Base-by-base conservation (phyloP, 2,329 filamentous ascomycete species). In the Paraphoma chrysanthemicola region DNA sequence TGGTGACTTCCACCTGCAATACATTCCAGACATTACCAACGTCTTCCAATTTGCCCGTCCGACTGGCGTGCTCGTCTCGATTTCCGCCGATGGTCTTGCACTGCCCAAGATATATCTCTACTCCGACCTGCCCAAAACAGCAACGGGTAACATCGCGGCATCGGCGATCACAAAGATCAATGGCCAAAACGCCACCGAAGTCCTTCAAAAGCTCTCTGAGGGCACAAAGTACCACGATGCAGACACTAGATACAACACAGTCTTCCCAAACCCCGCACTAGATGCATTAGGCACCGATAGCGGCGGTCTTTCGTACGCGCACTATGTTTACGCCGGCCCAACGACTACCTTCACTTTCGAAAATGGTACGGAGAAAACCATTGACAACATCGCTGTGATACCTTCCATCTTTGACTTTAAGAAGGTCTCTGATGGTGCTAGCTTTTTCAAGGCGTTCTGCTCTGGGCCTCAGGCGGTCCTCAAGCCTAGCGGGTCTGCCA, bases 391-490 rank as follows among this genome's bases (percentile, higher is more conserved):
- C 10, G 70, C 67, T 8, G 9, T 42, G 6, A 55, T 63, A 31
- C 23, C 16, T 23, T 2, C 50, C 14, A 31, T 17, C 12, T 28
- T 52, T 33, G 60, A 72, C 3, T 70, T 77, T 56, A 56, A 59
- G 43, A 58, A 63, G 48, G 64, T 77, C 30, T 62, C 60, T 2
- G 68, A 72, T 56, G 79, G 77, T 1, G 39, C 68, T 14, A 66
- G 69, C 4, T 76, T 79, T 49, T 79, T 77, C 56, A 14, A 69
- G 5, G 57, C 57, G 16, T 78, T 78, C 49, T 68, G 63, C 44
- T 51, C 33, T 31, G 59, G 47, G 31, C 54, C n/a, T 18, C 11
- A 16, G 36, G 23, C 14, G 12, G 14, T 46, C 36, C 1, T 29
- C 9, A 28, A 36, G 39, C n/a, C 17, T 31, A 46, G 14, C 62